These are phyloP conservation scores for Globisporangium canariense DNA, from an alignment of 352 stramenopile species.

Conservation along the genomic window DNA sequence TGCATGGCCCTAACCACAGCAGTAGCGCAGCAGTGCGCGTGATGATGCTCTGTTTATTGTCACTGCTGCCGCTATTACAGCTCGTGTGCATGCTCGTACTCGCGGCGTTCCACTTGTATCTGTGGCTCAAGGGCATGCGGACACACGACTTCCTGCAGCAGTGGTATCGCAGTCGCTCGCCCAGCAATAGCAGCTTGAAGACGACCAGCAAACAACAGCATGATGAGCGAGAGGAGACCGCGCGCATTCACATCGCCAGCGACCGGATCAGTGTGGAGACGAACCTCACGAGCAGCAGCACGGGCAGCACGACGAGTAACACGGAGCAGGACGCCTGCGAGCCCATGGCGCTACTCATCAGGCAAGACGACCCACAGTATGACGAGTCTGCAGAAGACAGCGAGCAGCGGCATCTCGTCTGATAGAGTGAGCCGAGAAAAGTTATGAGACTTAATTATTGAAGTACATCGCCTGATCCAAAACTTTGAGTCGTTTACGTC, in stretches of 20 bases:
- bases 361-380: neutral
- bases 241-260: neutral
- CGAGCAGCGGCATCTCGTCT: slow-evolving; percentile 7
- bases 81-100: slow-evolving; percentile 59
- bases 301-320: neutral
- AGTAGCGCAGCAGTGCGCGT: slow-evolving; percentile 17
- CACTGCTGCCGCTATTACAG: slow-evolving; percentile 46
- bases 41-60: slow-evolving; percentile 28
- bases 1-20: slow-evolving; percentile 1
- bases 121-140: slow-evolving; percentile 39
- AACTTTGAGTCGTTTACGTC: neutral
- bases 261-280: slow-evolving; percentile 1
- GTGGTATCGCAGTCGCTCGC: slow-evolving; percentile 5
- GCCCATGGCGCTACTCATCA: slow-evolving; percentile 9
- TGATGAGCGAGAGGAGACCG: neutral
- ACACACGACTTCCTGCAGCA: slow-evolving; percentile 65
- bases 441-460: slow-evolving; percentile 1
- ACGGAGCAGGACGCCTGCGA: slow-evolving; percentile 11
- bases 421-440: neutral
- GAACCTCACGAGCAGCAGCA: slow-evolving; percentile 8
- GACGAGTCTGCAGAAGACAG: neutral
- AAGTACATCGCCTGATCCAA: neutral
- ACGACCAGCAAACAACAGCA: neutral
- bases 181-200: neutral
- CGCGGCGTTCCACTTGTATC: slow-evolving; percentile 60